Base-by-base conservation (phyloP, 225 moss, liverwort and hornwort species). In the Pleurozium schreberi region DNA sequence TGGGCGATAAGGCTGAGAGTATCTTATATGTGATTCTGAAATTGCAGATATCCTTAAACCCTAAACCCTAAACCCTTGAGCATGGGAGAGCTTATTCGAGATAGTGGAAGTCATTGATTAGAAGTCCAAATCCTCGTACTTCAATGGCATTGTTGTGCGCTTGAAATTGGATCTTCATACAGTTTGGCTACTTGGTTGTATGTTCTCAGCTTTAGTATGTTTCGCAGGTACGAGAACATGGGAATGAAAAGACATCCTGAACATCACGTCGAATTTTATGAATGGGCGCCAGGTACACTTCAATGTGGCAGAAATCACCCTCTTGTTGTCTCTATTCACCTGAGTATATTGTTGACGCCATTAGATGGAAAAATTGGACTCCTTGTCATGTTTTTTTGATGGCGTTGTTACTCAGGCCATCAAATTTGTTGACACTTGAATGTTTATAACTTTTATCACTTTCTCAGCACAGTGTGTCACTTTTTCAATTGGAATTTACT, bases 271-370 rank as follows among this genome's bases (percentile, higher is more conserved):
- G 99, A 97, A 84, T 84, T 95, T 89, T 96, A 95, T 81, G 97
- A 99, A 82, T 99, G 99, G 99, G 99, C 97, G 85, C 99, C 99
- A 90, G 96, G 99, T 99, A 94, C 40, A 84, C 87, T 80, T 64
- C 27, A 63, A 34, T 50, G 75, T n/a, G 49, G 23, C 63, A 75
- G 74, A 85, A 85, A 91, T 25, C 62, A 59, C 47, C 20, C 36
- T 82, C 58, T 70, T 68, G 65, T 79, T 92, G 68, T 79, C 58
- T 85, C 62, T 58, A 65, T 84, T 58, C 75, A 21, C 42, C 33
- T 76, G 65, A 63, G 68, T 25, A 26, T 62, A 70, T 87, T 45
- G 22, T 66, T 52, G 75, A 75, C 13, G 10, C 40, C 14, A 27
- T 52, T 85, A 49, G 42, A 60, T 82, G 49, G 59, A 64, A 45